A percentile compares a stretch with the other conserved stretches of the same genome.
Conservation (phyloP, 306 rosid species). For the Carpinus viminea region DNA sequence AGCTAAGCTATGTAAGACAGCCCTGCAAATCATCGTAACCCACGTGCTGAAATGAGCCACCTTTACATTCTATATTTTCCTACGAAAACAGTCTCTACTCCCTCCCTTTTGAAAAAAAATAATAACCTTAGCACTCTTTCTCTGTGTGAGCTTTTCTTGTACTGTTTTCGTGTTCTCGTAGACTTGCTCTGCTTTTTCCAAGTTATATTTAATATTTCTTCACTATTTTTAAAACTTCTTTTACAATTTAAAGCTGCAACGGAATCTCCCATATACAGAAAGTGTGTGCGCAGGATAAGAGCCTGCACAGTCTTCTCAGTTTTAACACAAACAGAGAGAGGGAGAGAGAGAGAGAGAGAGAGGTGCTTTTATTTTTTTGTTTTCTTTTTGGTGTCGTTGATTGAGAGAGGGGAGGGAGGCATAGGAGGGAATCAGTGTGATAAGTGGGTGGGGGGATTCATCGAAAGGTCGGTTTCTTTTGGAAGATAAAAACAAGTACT, state of each 20-base stretch:
- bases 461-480: constrained; percentile 87
- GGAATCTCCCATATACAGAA: constrained; percentile 43
- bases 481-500: constrained; percentile 44
- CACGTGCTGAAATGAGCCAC: constrained; percentile 52
- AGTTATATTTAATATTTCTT: constrained; percentile 22
- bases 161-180: constrained; percentile 63
- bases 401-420: constrained; percentile 10
- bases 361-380: background rate
- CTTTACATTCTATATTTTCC: background rate
- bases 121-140: background rate
- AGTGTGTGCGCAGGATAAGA: constrained; percentile 58
- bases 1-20: background rate
- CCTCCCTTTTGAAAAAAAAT: background rate
- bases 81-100: background rate
- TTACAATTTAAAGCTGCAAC: constrained; percentile 80
- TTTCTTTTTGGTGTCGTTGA: constrained; percentile 27
- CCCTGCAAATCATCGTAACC: constrained; percentile 39
- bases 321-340: constrained; percentile 17
- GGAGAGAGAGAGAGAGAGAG: constrained; percentile 24
- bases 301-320: constrained; percentile 63
- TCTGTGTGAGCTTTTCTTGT: constrained; percentile 18
- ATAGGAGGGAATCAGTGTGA: constrained; percentile 33
- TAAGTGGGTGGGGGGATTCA: constrained; percentile 46
- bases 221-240: background rate
- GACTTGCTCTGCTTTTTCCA: constrained; percentile 40